Base-by-base conservation (phyloP, 2,329 filamentous ascomycete species). In the Cladorrhinum sp. region DNA sequence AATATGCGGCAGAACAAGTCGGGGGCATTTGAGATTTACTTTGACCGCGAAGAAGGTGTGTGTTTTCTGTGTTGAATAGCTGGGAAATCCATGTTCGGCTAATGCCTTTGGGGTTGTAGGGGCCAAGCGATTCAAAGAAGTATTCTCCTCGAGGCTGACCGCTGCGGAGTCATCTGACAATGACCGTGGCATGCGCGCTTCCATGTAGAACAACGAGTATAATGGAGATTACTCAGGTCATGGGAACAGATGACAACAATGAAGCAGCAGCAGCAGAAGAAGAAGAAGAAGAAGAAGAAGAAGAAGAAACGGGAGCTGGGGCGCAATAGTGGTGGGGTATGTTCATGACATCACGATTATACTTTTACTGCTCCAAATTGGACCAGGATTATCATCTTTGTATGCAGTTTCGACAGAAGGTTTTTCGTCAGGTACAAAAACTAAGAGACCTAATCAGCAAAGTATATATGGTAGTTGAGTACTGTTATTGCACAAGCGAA, bases 21-120 rank as follows among this genome's bases (percentile, higher is more conserved):
- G 1, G 78, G 79, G 5, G 76, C 77, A 0, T 85, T 84, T 60
- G 79, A 85, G 69, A 76, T 85, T 10, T 67, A 75, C 24, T 85
- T 85, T 66, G 68, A 75, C 25, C 75, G 70, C 32, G 76, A 77
- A 45, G 72, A 77, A 65, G 79, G 67, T 69, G 49, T 38, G 67
- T 62, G 9, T 10, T 10, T 18, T 24, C 18, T 27, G 24, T 29
- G n/a, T 24, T 41, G 8, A 12, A 20, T 24, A 23, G 5, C 5
- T 18, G 22, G 6, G n/a, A 22, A 32, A 24, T 2, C 20, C 36
- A 20, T 13, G 29, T 6, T 8, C 27, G 3, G 22, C 20, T 55
- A 32, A 27, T 32, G 50, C 50, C 45, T 38, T 23, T 52, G 20
- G 55, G n/a, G 24, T 18, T 41, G n/a, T 16, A 67, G 66, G 58